These are phyloP conservation scores for Colletotrichum gigasporum DNA, from an alignment of 2,329 filamentous ascomycete genomes.

Conservation along the genomic window DNA sequence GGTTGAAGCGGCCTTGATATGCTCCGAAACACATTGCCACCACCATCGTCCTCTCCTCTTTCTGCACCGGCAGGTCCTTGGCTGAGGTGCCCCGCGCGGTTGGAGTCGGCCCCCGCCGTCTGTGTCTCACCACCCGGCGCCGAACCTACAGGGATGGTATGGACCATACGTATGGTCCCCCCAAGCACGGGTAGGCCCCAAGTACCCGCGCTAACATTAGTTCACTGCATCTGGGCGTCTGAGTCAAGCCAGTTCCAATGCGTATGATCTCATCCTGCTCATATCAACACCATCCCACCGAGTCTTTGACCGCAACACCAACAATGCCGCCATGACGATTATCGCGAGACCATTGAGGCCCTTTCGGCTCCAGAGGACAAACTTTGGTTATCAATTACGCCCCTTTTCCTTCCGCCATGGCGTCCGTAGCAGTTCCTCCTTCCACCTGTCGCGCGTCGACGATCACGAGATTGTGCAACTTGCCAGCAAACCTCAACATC, in stretches of 20 bases:
- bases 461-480: constrained; percentile 77
- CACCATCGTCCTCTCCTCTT: neutral
- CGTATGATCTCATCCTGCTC: constrained; percentile 25
- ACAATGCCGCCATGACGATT: constrained; percentile 59
- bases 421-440: neutral
- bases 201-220: neutral
- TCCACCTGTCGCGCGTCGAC: constrained; percentile 31
- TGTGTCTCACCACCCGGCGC: constrained; percentile 4
- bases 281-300: neutral
- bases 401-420: constrained; percentile 35
- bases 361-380: constrained; percentile 35
- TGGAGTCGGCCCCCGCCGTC: constrained; percentile 20
- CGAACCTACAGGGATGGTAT: constrained; percentile 1
- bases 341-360: constrained; percentile 50
- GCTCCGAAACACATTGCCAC: too few species aligned
- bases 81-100: neutral
- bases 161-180: neutral
- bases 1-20: too few species aligned
- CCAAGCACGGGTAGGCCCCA: constrained; percentile 11
- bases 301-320: constrained; percentile 7
- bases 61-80: neutral
- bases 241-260: constrained; percentile 13
- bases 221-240: neutral
- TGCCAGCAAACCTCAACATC: constrained; percentile 80
- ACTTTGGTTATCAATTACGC: constrained; percentile 5